A percentile compares a stretch with the other conserved stretches of the same genome.
phyloP scores from a whole-genome alignment of 2,329 filamentous ascomycete genomes.

The Apiospora sp. region DNA sequence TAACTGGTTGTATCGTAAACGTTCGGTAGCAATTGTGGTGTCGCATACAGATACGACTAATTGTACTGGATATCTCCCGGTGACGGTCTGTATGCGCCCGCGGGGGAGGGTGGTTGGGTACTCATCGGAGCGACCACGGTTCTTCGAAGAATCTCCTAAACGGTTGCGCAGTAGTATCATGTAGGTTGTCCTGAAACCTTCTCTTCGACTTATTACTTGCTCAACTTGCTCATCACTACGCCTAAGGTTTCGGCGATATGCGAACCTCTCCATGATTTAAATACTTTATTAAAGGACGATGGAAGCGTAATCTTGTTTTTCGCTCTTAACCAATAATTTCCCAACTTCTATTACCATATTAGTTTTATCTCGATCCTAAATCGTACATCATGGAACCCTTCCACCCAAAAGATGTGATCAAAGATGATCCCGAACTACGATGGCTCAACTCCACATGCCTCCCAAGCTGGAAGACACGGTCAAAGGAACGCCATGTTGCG shows the following conservation, averaged over 20 bases:
- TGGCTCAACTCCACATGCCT: not conserved
- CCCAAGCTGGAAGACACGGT: not conserved
- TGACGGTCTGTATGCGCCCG: too few relatives aligned
- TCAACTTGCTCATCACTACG: not conserved
- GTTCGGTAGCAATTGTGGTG: too few relatives aligned
- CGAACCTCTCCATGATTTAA: not conserved
- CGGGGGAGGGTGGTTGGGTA: too few relatives aligned
- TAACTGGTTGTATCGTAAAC: too few relatives aligned
- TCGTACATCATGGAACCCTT: not conserved
- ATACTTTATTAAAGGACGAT: not conserved
- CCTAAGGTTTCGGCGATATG: not conserved
- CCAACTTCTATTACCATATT: not conserved
- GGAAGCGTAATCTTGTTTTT: too few relatives aligned
- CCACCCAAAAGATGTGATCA: not conserved
- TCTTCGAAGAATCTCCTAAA: too few relatives aligned
- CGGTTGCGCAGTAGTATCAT: too few relatives aligned
- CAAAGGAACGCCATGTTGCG: not conserved
- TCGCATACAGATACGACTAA: too few relatives aligned
- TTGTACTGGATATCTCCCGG: too few relatives aligned
- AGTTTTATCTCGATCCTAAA: rapidly evolving
- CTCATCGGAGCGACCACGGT: too few relatives aligned
- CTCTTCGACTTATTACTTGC: not conserved
- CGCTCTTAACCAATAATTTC: too few relatives aligned
- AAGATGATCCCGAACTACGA: not conserved
- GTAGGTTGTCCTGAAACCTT: not conserved